Evolutionary conservation across 1,284 basidiomycete genomes (phyloP).

Genomic region (Gomphus bonarii): DNA sequence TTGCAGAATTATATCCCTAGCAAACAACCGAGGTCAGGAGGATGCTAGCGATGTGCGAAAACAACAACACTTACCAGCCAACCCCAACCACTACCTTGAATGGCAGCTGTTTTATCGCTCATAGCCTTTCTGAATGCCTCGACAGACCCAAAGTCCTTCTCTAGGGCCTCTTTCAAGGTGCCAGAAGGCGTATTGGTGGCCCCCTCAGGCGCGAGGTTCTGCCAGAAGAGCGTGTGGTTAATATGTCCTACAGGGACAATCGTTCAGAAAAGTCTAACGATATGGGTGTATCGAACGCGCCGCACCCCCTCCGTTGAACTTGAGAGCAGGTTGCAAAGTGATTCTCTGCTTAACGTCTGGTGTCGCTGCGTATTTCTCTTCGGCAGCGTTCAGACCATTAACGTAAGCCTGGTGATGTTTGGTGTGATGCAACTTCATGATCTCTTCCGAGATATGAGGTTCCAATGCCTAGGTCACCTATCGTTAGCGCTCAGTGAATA

Average conservation of each 20-base stretch:
- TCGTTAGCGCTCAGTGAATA: constrained; percentile 22
- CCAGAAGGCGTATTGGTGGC: constrained; percentile 23
- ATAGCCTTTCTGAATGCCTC: constrained; percentile 61
- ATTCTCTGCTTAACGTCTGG: constrained; percentile 68
- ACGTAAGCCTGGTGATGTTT: constrained; percentile 85
- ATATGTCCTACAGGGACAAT: constrained; percentile 50
- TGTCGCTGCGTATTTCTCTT: constrained; percentile 58
- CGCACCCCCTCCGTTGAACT: constrained; percentile 60
- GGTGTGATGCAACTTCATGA: constrained; percentile 79
- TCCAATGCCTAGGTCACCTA: constrained; percentile 52
- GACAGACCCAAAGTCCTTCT: constrained; percentile 55
- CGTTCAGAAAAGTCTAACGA: constrained; percentile 15
- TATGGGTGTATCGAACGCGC: neutral
- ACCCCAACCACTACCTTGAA: constrained; percentile 91
- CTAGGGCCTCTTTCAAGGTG: constrained; percentile 59
- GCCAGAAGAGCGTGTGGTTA: constrained; percentile 93
- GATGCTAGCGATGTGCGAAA: neutral
- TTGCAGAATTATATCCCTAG: constrained; percentile 49
- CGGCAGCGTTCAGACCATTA: constrained; percentile 66
- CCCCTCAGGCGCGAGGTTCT: constrained; percentile 68
- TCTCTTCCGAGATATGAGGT: constrained; percentile 73
- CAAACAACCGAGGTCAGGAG: neutral
- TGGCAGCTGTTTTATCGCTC: constrained; percentile 67
- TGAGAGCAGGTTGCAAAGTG: constrained; percentile 61
- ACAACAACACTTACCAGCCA: constrained; percentile 60